Evolutionary conservation across 2,329 filamentous ascomycete genomes (phyloP).

Genomic region (Hypoxylon sp.): DNA sequence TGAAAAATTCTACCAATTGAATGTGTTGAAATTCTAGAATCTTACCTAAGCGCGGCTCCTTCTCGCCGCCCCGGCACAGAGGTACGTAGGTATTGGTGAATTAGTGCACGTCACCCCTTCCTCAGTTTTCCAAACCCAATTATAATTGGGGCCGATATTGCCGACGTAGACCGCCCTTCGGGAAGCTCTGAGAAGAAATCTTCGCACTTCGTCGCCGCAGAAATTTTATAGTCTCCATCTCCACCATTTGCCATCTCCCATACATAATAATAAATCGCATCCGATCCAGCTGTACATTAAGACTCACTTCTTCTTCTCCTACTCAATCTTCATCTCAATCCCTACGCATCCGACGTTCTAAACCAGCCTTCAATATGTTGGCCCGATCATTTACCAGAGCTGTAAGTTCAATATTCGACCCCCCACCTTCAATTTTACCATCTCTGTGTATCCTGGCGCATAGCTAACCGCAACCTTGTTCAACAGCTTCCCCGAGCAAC

Average conservation of each 20-base stretch:
- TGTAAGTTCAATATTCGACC: conserved; percentile 68
- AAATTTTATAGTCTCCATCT: conserved; percentile 44
- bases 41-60: conserved; percentile 41
- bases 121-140: conserved; percentile 36
- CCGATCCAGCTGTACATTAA: conserved; percentile 51
- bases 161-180: conserved; percentile 48
- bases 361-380: conserved; percentile 71
- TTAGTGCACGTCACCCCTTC: conserved; percentile 39
- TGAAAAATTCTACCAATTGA: conserved; percentile 16
- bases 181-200: conserved; percentile 53
- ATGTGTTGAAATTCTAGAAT: conserved; percentile 17
- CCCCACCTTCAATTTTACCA: conserved; percentile 14
- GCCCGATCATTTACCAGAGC: conserved; percentile 77
- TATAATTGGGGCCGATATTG: conserved; percentile 46
- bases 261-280: conserved; percentile 49
- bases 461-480: conserved; percentile 35
- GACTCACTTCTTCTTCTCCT: conserved; percentile 51
- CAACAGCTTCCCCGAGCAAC: conserved; percentile 82
- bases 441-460: conserved; percentile 40
- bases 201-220: conserved; percentile 49
- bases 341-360: conserved; percentile 48
- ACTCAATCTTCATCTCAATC: conserved; percentile 53
- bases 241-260: conserved; percentile 43
- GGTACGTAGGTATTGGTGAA: background rate
- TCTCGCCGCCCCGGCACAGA: background rate